Evolutionary conservation across 2,329 filamentous ascomycete species (phyloP), one percentile per base, ranked within the genome.

Genomic region (Fusarium decemcellulare): DNA sequence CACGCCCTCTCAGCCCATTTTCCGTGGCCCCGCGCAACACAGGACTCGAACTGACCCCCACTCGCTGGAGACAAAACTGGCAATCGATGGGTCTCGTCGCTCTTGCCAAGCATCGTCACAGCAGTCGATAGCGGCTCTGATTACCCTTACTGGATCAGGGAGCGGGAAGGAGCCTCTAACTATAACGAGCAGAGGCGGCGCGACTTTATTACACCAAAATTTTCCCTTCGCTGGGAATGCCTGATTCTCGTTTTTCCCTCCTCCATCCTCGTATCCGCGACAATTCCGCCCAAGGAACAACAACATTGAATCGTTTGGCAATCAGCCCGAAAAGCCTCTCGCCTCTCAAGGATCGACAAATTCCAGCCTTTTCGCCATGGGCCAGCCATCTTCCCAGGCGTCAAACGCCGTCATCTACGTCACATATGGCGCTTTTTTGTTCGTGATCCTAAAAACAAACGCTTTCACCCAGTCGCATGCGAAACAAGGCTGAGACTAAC

Each of bases 341-440:
- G 23, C 14, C 32, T 54, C 27, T 29, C 15, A 47, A 37, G 12
- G 0, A 54, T 27, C 48, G 30, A 34, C 63, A 46, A 14, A 44
- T 27, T 23, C 12, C 18, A 14, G 10, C 12, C 32, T 52, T 10
- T 47, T 27, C 18, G 18, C 30, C 61, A 96, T 95, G 93, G 92
- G 92, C 18, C 87, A 91, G 72, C 92, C 92, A 62, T 95, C 93
- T 2, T 89, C 85, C 59, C 83, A 87, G 86, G 92, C 92, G 77
- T 95, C 93, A 34, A 94, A 95, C 84, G 92, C 92, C 84, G 85
- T 95, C 78, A 91, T 96, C 77, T 95, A 95, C 77, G 82, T 93
- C 56, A 93, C 92, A 52, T 95, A 94, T 82, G 91, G 87, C 68
- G 84, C 86, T 52, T 96, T 96, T 78, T 82, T 96, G 93, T 95